Evolutionary conservation across 23 red algal genomes (phyloP), one percentile per base, ranked within the genome.

Genomic region (Gracilaria gracilis): DNA sequence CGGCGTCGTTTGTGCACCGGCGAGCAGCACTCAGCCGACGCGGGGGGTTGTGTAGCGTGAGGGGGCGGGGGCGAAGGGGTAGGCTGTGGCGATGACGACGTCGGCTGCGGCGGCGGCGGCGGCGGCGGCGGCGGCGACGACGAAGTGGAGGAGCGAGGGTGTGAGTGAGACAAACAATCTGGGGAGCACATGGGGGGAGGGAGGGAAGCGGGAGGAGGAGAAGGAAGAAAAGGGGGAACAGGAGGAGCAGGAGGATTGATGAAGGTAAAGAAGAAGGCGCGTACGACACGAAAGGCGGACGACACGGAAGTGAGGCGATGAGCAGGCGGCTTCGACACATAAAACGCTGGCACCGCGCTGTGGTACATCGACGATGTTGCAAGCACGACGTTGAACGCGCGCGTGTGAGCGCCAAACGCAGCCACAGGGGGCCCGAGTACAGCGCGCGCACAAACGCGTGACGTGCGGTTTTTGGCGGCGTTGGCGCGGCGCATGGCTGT

Each of bases 1-100:
- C 37, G 23, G 2, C 69, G 69, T 35, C 69, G 69, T 15, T 75
- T 75, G 69, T 75, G 69, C 36, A 75, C 69, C 36, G 69, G 69
- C 35, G 69, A 75, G 39, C 15, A 13, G 39, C 69, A 75, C 35
- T 75, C 69, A 32, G 69, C n/a, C 1, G 39, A 17, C 19, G 69
- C n/a, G 35, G 69, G 36, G 29, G 35, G 29, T 9, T 35, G 35
- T 5, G 4, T 8, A 19, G 4, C 31, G 28, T 71, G 66, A 17
- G 66, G 28, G 66, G 66, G 66, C 4, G 66, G 5, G 69, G 9
- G 19, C n/a, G n/a, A n/a, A n/a, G n/a, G n/a, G n/a, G n/a, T n/a
- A n/a, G n/a, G n/a, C n/a, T n/a, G n/a, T n/a, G n/a, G n/a, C n/a
- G n/a, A n/a, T n/a, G n/a, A n/a, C n/a, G n/a, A n/a, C n/a, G n/a